Evolutionary conservation across 345 rosid genomes (phyloP).

Genomic region (Eucalyptus coolabah): DNA sequence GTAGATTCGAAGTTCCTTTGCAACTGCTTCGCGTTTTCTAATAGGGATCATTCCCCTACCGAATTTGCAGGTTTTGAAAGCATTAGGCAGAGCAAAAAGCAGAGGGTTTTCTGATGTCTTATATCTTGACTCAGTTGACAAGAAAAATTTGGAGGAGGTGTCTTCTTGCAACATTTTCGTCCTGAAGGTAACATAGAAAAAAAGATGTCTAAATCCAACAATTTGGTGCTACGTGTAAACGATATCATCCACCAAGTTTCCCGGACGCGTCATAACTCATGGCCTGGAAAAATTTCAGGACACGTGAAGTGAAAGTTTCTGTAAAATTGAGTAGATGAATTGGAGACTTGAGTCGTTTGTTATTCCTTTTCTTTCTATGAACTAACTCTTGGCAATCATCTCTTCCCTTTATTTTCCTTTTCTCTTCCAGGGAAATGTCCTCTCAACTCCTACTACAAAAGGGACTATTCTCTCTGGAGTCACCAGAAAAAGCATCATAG

Average conservation of each 20-base stretch:
- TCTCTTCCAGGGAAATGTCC: constrained; percentile 32
- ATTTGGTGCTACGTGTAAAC: background rate
- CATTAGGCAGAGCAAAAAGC: constrained; percentile 48
- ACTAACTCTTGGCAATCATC: background rate
- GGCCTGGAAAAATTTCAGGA: background rate
- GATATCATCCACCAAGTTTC: background rate
- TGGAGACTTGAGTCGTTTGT: background rate
- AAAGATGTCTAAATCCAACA: background rate
- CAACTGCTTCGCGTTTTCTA: background rate
- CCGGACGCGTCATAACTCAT: background rate
- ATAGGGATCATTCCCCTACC: background rate
- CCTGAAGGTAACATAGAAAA: constrained; percentile 39
- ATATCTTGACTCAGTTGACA: constrained; percentile 65
- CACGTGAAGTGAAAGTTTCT: background rate
- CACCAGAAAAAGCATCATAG: constrained; percentile 66
- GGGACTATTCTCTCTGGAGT: constrained; percentile 75
- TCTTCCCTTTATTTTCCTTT: background rate
- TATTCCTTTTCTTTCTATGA: background rate
- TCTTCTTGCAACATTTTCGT: constrained; percentile 80
- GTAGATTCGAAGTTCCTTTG: background rate
- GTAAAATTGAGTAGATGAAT: background rate
- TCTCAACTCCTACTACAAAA: constrained; percentile 61
- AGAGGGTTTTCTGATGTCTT: constrained; percentile 77
- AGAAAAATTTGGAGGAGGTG: constrained; percentile 67
- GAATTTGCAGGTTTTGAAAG: constrained; percentile 46